Base-by-base conservation (phyloP, 176 grass and related monocot species). In the Ananas comosus region DNA sequence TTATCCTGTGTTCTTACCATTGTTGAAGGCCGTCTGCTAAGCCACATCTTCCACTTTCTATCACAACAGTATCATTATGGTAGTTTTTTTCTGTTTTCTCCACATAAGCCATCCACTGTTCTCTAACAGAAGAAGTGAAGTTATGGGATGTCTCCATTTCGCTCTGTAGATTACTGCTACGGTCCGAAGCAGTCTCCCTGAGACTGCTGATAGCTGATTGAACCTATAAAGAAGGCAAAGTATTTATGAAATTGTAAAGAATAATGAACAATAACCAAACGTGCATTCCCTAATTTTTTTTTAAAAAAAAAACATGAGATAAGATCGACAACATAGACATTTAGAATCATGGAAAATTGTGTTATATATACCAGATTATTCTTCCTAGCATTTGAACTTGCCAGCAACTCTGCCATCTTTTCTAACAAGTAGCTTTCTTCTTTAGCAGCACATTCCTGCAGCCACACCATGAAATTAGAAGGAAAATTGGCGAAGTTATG, bases 381-480 rank as follows among this genome's bases (percentile, higher is more conserved):
- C 80, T 88, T 96, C 87, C 85, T 85, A n/a, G 80, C 68, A 79
- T 78, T 96, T 77, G 91, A 91, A 80, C 83, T 74, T 70, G 85
- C 80, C 33, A 96, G 29, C 51, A 96, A 52, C 50, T 74, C 68
- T 71, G 87, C 74, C 75, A 96, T 74, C 77, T 86, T 91, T 77
- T 91, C 91, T 51, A 91, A 76, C 70, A 96, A 53, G 27, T 86
- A 80, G 52, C 74, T 85, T 79, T 96, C 82, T 86, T 96, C 91
- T 63, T 79, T 80, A 53, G 82, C 85, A 70, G 75, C 80, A 88
- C 78, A 66, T 6, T 82, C 82, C 91, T 96, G 70, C 48, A 75
- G 14, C 5, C 56, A 61, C 56, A 61, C 16, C 56, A 61, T 16
- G 8, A 18, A 61, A 18, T 10, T 61, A 61, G 16, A 22, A 19